Evolutionary conservation across 306 rosid genomes (phyloP).

Genomic region (Cucumis cinereus): DNA sequence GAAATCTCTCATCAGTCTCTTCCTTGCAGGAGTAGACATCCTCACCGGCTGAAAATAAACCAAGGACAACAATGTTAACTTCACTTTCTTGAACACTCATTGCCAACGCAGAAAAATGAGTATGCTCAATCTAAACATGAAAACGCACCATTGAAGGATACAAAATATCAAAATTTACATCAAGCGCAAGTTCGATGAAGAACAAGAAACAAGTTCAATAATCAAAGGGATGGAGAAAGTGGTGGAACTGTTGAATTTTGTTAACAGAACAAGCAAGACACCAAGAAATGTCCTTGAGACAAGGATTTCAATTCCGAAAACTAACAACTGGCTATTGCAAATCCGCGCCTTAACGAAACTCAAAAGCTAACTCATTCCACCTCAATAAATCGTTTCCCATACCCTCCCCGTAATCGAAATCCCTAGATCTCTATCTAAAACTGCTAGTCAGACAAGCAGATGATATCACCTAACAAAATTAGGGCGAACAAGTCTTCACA

Average conservation of each 20-base stretch:
- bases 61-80: conserved; percentile 11
- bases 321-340: not conserved
- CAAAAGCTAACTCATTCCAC: not conserved
- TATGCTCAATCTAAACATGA: not conserved
- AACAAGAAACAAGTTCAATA: not conserved
- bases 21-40: conserved; percentile 90
- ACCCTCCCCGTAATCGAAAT: not conserved
- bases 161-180: not conserved
- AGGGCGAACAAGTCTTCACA: not conserved
- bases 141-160: not conserved
- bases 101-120: not conserved
- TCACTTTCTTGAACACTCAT: not conserved
- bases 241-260: not conserved
- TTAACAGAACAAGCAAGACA: not conserved
- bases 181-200: not conserved
- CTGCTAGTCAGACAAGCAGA: not conserved
- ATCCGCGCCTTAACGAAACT: not conserved
- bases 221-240: not conserved
- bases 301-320: not conserved
- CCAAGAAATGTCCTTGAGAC: not conserved
- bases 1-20: conserved; percentile 91
- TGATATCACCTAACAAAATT: not conserved
- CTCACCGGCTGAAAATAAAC: conserved; percentile 48
- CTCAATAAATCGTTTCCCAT: not conserved
- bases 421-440: conserved; percentile 4